phyloP scores from a whole-genome alignment of 2,329 filamentous ascomycete species.

The Monosporascus sp. region DNA sequence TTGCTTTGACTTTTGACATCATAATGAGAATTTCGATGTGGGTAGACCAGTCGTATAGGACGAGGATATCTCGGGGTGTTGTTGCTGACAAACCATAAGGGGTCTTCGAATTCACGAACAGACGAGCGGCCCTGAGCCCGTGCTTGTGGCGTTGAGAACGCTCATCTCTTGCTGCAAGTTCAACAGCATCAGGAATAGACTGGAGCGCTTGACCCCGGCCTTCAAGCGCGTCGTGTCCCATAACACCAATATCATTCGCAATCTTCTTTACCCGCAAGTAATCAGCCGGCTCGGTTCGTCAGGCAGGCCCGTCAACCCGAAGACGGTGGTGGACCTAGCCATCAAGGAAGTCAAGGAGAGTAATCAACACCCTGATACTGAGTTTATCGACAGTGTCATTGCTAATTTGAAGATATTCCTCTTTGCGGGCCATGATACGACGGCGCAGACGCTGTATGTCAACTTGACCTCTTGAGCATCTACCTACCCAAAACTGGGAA shows the following conservation, averaged over 20 bases:
- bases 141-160: slow-evolving; percentile 3
- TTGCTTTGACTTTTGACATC: slow-evolving; percentile 11
- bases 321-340: slow-evolving; percentile 4
- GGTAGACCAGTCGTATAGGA: background rate
- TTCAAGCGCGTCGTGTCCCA: background rate
- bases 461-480: background rate
- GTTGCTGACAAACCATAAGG: background rate
- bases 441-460: slow-evolving; percentile 8
- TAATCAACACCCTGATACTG: background rate
- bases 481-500: too few species aligned
- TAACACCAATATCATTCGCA: background rate
- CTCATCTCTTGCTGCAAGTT: background rate
- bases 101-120: slow-evolving; percentile 7
- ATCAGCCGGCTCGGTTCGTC: background rate
- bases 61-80: background rate
- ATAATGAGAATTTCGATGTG: slow-evolving; percentile 10
- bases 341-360: background rate
- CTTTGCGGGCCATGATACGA: slow-evolving; percentile 9
- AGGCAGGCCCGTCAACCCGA: background rate
- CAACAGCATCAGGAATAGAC: background rate
- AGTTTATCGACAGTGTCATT: slow-evolving; percentile 5
- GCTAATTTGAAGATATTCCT: slow-evolving; percentile 6
- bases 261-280: slow-evolving; percentile 2
- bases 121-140: background rate
- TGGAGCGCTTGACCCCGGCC: slow-evolving; percentile 3